phyloP scores from a whole-genome alignment of 2,329 filamentous ascomycete genomes.

The Meredithiella fracta region DNA sequence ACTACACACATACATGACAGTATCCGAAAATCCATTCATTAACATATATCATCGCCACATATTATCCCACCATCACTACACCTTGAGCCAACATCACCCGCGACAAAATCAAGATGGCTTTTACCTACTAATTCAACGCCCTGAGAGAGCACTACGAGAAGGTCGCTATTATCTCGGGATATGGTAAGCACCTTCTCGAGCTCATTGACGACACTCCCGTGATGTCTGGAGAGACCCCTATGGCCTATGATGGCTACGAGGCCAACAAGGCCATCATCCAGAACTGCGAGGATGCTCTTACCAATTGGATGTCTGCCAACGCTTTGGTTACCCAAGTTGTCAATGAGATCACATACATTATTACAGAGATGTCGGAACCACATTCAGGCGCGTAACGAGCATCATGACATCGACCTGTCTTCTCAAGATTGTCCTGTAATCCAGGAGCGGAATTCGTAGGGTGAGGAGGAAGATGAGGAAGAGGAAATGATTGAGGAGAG shows the following conservation, averaged over 20 bases:
- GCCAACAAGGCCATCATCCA: conserved; percentile 98
- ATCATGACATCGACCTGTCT: conserved; percentile 54
- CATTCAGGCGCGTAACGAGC: conserved; percentile 43
- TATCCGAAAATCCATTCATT: background rate
- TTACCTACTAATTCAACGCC: conserved; percentile 95
- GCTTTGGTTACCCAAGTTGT: conserved; percentile 81
- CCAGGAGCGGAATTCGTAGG: conserved; percentile 71
- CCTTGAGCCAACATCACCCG: conserved; percentile 66
- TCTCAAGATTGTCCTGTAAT: conserved; percentile 58
- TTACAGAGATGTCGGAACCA: conserved; percentile 69
- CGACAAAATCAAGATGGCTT: conserved; percentile 97
- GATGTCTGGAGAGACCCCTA: conserved; percentile 87
- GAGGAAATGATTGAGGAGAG: conserved; percentile 32
- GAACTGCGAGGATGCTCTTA: conserved; percentile 92
- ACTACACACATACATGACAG: background rate
- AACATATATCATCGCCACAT: background rate
- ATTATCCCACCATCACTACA: background rate
- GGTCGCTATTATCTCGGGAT: conserved; percentile 92
- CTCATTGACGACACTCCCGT: conserved; percentile 93
- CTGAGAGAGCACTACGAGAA: conserved; percentile 96
- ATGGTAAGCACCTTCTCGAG: conserved; percentile 94
- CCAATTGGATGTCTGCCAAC: conserved; percentile 89
- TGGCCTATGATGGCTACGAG: conserved; percentile 95
- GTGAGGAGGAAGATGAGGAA: conserved; percentile 44
- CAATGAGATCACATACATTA: conserved; percentile 69